Evolutionary conservation across 768 basidiomycete species (phyloP), one percentile per base, ranked within the genome.

Genomic region (Nidularia pulvinata): DNA sequence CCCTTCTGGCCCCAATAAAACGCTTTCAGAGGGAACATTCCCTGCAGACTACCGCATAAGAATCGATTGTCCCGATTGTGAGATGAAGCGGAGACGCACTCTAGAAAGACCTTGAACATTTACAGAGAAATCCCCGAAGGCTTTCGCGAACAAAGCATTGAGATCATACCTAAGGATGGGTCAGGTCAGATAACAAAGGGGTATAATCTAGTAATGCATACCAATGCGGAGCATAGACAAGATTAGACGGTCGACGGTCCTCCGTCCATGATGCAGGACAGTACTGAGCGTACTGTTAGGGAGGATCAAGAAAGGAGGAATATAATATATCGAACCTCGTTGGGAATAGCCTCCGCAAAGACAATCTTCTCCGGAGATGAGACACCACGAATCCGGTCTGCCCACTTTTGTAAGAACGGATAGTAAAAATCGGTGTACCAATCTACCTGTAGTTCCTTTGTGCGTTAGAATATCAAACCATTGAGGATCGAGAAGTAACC

Each of bases 71-170:
- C 19, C 5, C 10, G 6, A 13, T 43, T 16, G 25, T 6, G 50
- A 32, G 14, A 44, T 37, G 32, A 7, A 19, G 19, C 1, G 5
- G n/a, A 49, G 46, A 68, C 81, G 42, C 63, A 95, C 95, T 68
- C 90, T 76, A 0, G 96, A 89, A 11, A 98, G 70, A 0, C 90
- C 94, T 73, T 98, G 96, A 0, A 98, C 95, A 64, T 98, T 96
- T 43, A 93, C 91, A 0, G 85, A 86, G 68, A 98, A 90, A 61
- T 90, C 82, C 0, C 91, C 86, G 57, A 93, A 93, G 2, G 82
- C 80, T 67, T 97, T 97, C 25, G 72, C 69, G 70, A 98, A 98
- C 6, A 99, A 75, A 6, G 86, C 84, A 52, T 95, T 88, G 6
- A 99, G 79, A 65, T 98, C 96, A 59, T 99, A 98, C 91, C 91